A percentile compares a stretch with the other conserved stretches of the same genome.
phyloP scores from a whole-genome alignment of 345 rosid genomes.

The Geranium rotundifolium region DNA sequence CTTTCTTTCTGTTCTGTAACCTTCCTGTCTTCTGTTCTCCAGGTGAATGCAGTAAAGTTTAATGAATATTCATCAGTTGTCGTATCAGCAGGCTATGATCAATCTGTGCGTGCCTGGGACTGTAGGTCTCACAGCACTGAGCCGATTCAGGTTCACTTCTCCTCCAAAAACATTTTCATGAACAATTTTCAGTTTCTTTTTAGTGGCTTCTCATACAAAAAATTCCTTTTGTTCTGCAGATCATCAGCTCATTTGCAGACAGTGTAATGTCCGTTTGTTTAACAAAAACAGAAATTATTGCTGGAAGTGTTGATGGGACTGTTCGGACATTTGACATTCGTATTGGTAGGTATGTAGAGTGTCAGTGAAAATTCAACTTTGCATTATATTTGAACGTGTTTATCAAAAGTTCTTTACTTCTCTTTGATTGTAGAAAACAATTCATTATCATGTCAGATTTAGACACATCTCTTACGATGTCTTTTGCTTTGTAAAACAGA shows the following conservation, averaged over 20 bases:
- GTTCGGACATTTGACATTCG: conserved; percentile 96
- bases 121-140: conserved; percentile 90
- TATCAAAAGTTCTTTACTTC: not conserved
- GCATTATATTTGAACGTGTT: not conserved
- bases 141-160: conserved; percentile 69
- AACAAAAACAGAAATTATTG: conserved; percentile 84
- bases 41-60: conserved; percentile 94
- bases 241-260: conserved; percentile 70
- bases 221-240: conserved; percentile 25
- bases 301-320: conserved; percentile 97
- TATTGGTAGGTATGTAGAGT: conserved; percentile 56
- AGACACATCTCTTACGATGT: not conserved
- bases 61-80: conserved; percentile 71
- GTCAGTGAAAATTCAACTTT: not conserved
- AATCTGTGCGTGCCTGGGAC: conserved; percentile 87
- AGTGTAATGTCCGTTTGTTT: conserved; percentile 93
- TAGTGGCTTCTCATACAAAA: conserved; percentile 5
- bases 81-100: conserved; percentile 93
- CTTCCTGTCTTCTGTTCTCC: conserved; percentile 3
- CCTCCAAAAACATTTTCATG: not conserved
- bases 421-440: not conserved
- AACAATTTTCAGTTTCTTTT: not conserved
- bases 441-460: not conserved
- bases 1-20: not conserved
- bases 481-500: conserved; percentile 23